Conservation (phyloP, 2,329 filamentous ascomycete genomes). For the Fusarium verrucosum region DNA sequence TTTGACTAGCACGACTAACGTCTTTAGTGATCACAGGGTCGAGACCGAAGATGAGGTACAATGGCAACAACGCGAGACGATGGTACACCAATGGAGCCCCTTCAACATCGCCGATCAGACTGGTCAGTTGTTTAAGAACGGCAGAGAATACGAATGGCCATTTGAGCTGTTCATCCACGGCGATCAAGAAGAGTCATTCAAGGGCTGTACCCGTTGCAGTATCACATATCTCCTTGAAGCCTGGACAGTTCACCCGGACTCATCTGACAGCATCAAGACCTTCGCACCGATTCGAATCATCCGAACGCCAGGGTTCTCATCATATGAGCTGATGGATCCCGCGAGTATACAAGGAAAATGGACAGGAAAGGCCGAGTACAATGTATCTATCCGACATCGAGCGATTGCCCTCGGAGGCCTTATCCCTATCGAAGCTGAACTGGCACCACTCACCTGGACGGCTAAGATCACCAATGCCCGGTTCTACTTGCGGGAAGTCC, state of each 20-base stretch:
- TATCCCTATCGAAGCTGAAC: background rate
- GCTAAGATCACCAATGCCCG: background rate
- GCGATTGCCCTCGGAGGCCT: background rate
- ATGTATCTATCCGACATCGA: background rate
- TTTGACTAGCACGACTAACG: background rate
- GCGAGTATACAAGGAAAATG: background rate
- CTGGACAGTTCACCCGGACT: background rate
- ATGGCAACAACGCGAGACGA: slow-evolving; percentile 1
- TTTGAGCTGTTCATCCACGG: background rate
- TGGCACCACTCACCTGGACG: accelerated
- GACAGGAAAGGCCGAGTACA: background rate
- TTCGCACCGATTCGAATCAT: slow-evolving; percentile 2
- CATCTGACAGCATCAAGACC: background rate
- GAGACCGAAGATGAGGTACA: background rate
- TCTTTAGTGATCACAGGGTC: background rate
- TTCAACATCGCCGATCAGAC: background rate
- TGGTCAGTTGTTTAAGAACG: accelerated
- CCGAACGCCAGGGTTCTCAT: background rate
- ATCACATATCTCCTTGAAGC: background rate
- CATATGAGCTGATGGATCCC: slow-evolving; percentile 14
- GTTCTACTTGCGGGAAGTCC: background rate
- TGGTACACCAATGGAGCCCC: background rate
- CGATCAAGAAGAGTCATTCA: slow-evolving; percentile 4
- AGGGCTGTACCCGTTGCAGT: slow-evolving; percentile 1
- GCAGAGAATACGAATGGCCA: background rate